Conservation (phyloP, 257 asterid species). For the Solanum sejunctum region DNA sequence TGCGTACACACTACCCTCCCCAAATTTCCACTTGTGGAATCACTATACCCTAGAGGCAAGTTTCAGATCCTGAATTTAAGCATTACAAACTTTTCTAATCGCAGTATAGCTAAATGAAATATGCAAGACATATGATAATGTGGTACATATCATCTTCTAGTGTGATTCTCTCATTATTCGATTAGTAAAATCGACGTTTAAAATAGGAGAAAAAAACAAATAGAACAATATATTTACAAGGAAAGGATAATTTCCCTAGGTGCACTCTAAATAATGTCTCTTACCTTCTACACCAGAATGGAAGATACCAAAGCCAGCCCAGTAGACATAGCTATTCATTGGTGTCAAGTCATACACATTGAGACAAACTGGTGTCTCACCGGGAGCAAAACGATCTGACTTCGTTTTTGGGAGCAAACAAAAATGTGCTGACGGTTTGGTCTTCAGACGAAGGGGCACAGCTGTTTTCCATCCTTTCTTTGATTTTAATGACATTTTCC, state of each 20-base stretch:
- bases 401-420: constrained; percentile 79
- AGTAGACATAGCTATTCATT: constrained; percentile 71
- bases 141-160: neutral
- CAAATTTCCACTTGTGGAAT: neutral
- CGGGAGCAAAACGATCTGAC: constrained; percentile 41
- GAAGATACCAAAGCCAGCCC: constrained; percentile 96
- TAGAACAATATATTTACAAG: neutral
- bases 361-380: constrained; percentile 61
- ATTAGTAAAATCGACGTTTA: neutral
- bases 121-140: neutral
- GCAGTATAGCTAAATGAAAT: neutral
- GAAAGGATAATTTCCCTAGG: neutral
- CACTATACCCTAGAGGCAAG: neutral
- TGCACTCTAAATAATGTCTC: neutral
- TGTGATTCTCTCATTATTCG: neutral
- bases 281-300: constrained; percentile 97
- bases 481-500: constrained; percentile 52
- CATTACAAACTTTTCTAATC: neutral
- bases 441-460: constrained; percentile 43
- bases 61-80: neutral
- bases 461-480: constrained; percentile 74
- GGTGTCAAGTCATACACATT: constrained; percentile 92
- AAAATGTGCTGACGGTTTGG: constrained; percentile 56
- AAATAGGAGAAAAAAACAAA: neutral
- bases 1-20: neutral